phyloP scores from a whole-genome alignment of 1,284 basidiomycete species.

The Sphagnurus paluster region DNA sequence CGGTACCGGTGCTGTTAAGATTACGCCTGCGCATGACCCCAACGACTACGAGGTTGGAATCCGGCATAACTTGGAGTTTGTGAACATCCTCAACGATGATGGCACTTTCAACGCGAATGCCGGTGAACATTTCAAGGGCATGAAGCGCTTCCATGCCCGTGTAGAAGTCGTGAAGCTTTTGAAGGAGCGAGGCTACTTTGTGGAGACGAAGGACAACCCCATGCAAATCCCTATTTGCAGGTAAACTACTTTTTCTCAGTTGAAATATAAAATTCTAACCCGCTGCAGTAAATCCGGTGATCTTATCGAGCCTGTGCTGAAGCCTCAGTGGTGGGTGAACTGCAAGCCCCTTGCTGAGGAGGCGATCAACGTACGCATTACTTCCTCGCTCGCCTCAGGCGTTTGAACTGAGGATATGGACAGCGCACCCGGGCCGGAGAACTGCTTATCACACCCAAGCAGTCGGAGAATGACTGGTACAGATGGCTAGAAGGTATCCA shows the following conservation, averaged over 20 bases:
- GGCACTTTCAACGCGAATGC: slow-evolving; percentile 95
- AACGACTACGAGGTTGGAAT: slow-evolving; percentile 97
- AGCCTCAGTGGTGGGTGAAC: slow-evolving; percentile 99
- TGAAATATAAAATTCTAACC: too few relatives aligned
- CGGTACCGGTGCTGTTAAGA: slow-evolving; percentile 99
- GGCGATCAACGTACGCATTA: slow-evolving; percentile 68
- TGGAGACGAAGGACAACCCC: slow-evolving; percentile 94
- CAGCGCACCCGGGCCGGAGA: slow-evolving; percentile 89
- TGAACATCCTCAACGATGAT: slow-evolving; percentile 97
- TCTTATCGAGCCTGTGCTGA: slow-evolving; percentile 93
- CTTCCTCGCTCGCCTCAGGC: not conserved
- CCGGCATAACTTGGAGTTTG: slow-evolving; percentile 89
- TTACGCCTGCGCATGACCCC: slow-evolving; percentile 98
- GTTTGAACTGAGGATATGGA: not conserved
- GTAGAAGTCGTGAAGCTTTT: slow-evolving; percentile 84
- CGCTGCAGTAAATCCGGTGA: slow-evolving; percentile 96
- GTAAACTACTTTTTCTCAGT: too few relatives aligned
- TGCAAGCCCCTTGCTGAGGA: slow-evolving; percentile 93
- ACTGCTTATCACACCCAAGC: slow-evolving; percentile 79
- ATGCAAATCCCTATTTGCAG: slow-evolving; percentile 95
- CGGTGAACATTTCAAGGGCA: slow-evolving; percentile 83
- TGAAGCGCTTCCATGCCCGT: slow-evolving; percentile 96
- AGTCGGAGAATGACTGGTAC: slow-evolving; percentile 94
- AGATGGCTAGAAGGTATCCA: slow-evolving; percentile 96
- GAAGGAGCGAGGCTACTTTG: slow-evolving; percentile 84